Evolutionary conservation across 2,329 filamentous ascomycete species (phyloP).

Genomic region (Lasiodiplodia sp.): DNA sequence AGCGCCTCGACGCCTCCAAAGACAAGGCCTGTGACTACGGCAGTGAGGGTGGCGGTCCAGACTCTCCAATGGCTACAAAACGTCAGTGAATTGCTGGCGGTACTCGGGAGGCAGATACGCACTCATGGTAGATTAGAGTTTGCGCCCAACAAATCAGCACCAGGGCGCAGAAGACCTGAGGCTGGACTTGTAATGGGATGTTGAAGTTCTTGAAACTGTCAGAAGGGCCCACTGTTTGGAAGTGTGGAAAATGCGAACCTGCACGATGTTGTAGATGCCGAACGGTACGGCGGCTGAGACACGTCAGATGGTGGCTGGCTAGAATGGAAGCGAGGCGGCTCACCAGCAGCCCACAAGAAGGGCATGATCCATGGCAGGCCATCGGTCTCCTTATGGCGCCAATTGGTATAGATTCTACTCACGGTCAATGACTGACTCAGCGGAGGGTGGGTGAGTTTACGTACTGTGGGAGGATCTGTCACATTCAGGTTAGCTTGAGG

Average conservation of each 20-base stretch:
- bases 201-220: constrained; percentile 57
- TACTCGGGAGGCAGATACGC: constrained; percentile 22
- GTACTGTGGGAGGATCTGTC: constrained; percentile 47
- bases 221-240: not conserved
- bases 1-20: constrained; percentile 64
- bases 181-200: constrained; percentile 62
- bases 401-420: constrained; percentile 66
- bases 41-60: constrained; percentile 56
- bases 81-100: constrained; percentile 34
- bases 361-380: constrained; percentile 68
- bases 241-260: constrained; percentile 44
- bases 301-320: constrained; percentile 13
- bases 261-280: constrained; percentile 60
- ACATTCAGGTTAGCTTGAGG: constrained; percentile 34
- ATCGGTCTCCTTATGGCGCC: constrained; percentile 66
- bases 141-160: constrained; percentile 61
- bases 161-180: constrained; percentile 60
- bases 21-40: constrained; percentile 48
- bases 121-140: constrained; percentile 61
- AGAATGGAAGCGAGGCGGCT: constrained; percentile 6
- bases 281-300: constrained; percentile 51
- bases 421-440: constrained; percentile 31
- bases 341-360: constrained; percentile 68
- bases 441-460: not conserved
- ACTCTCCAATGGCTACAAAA: constrained; percentile 53